Evolutionary conservation across 441 rosid species (phyloP).

Genomic region (Viola pubescens): DNA sequence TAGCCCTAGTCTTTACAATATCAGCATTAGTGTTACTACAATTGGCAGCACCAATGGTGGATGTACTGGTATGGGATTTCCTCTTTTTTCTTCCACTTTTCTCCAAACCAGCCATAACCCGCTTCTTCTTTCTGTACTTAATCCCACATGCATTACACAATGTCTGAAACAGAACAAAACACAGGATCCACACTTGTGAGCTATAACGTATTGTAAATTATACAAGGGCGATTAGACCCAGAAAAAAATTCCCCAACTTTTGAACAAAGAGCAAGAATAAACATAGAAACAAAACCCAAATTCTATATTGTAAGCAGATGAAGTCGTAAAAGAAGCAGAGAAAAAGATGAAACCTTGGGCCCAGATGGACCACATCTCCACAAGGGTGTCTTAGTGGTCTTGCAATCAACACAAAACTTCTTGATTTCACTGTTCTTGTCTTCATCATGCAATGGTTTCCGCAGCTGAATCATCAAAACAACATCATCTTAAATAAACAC

Average conservation of each 20-base stretch:
- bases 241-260: background rate
- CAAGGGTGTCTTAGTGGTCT: slow-evolving; percentile 73
- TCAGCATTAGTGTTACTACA: background rate
- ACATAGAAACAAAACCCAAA: background rate
- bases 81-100: slow-evolving; percentile 28
- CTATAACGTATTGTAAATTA: too few relatives aligned
- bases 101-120: slow-evolving; percentile 21
- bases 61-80: slow-evolving; percentile 11
- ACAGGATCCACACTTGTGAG: too few relatives aligned
- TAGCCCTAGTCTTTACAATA: background rate
- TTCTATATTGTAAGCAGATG: background rate
- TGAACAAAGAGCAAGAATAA: too few relatives aligned
- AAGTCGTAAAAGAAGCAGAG: background rate
- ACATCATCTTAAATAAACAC: too few relatives aligned
- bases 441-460: too few relatives aligned
- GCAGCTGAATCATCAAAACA: too few relatives aligned
- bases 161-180: slow-evolving; percentile 31
- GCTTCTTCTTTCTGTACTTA: slow-evolving; percentile 49
- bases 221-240: background rate
- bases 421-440: slow-evolving; percentile 15
- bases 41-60: background rate
- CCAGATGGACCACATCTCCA: slow-evolving; percentile 97
- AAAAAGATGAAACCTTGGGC: slow-evolving; percentile 47
- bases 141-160: slow-evolving; percentile 96
- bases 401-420: slow-evolving; percentile 61